phyloP scores from a whole-genome alignment of 768 basidiomycete genomes.

The Dacryopinax primogenitus region DNA sequence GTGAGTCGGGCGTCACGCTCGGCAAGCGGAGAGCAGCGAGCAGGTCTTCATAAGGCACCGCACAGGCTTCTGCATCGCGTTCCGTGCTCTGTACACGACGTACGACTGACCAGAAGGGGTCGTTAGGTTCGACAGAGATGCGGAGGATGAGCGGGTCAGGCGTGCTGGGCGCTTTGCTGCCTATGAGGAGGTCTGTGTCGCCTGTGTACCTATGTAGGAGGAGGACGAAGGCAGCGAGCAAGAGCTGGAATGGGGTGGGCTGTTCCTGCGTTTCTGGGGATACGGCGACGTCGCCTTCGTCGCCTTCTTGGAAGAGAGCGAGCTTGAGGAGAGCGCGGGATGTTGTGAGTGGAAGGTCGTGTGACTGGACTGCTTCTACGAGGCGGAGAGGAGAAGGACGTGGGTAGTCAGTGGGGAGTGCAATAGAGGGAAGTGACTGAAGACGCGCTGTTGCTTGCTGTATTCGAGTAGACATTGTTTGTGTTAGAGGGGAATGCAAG shows the following conservation, averaged over 20 bases:
- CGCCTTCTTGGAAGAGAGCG: conserved; percentile 57
- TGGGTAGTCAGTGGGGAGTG: conserved; percentile 92
- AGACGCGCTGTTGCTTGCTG: conserved; percentile 37
- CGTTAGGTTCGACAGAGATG: conserved; percentile 65
- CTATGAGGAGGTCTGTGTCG: conserved; percentile 86
- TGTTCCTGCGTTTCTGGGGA: conserved; percentile 33
- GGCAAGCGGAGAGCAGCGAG: conserved; percentile 56
- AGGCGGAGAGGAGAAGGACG: conserved; percentile 60
- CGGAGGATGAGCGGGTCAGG: conserved; percentile 74
- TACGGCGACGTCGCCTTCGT: conserved; percentile 39
- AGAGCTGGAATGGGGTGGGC: conserved; percentile 80
- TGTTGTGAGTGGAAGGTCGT: conserved; percentile 57
- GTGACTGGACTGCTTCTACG: conserved; percentile 69
- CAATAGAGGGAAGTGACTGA: conserved; percentile 74
- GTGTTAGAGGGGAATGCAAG: no score
- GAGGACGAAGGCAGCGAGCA: conserved; percentile 83
- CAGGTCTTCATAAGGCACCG: conserved; percentile 67
- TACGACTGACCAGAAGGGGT: conserved; percentile 82
- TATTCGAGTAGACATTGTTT: conserved; percentile 19
- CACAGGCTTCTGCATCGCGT: conserved; percentile 66
- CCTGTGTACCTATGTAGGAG: conserved; percentile 90
- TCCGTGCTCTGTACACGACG: conserved; percentile 74
- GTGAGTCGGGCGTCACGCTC: background rate
- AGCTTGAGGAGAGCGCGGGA: conserved; percentile 72
- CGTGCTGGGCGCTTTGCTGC: conserved; percentile 64